Evolutionary conservation across 129 eudicot genomes (phyloP), one percentile per base, ranked within the genome.

Genomic region (Lactuca sativa): DNA sequence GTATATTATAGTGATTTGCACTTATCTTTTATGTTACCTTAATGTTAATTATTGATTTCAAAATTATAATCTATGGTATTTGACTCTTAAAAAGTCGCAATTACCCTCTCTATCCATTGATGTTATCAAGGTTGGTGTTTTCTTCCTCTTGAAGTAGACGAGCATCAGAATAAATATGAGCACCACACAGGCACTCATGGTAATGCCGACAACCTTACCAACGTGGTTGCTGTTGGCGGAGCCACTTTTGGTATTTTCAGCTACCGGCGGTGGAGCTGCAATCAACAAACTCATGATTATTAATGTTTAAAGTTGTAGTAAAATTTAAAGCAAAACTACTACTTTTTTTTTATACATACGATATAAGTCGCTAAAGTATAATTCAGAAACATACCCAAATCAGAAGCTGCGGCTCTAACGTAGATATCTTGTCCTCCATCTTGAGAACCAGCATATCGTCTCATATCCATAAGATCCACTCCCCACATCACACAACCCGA

Each of bases 401-500:
- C 93, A 65, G 91, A 73, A 31, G 82, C 85, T 1, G 97, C 75
- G 15, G 77, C 81, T 65, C 96, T 66, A 40, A 84, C 63, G 63
- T 82, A 84, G 16, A 91, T 79, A 74, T 83, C 83, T 57, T 91
- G 96, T 8, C 97, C 97, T 30, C 64, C 67, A 43, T 91, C 96
- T 68, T 85, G 91, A 13, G 81, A 72, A 11, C 38, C 81, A 9
- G 86, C 86, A 60, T 80, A 91, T 54, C 64, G 84, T 66, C 93
- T 58, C 96, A 91, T 80, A 67, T 91, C 97, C 25, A 78, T 12
- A 54, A 88, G 84, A 66, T 86, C 93, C 69, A 21, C 76, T 0
- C 43, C 57, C 97, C 97, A 91, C 40, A 78, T 79, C 21, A 78
- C 91, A 53, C 97, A 91, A 11, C 97, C 97, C 58, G 78, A 65